Percentiles rank a stretch among this genome's conserved stretches.
Evolutionary conservation across 179 eudicot species (phyloP).

Genomic region (Beta lomatogona): DNA sequence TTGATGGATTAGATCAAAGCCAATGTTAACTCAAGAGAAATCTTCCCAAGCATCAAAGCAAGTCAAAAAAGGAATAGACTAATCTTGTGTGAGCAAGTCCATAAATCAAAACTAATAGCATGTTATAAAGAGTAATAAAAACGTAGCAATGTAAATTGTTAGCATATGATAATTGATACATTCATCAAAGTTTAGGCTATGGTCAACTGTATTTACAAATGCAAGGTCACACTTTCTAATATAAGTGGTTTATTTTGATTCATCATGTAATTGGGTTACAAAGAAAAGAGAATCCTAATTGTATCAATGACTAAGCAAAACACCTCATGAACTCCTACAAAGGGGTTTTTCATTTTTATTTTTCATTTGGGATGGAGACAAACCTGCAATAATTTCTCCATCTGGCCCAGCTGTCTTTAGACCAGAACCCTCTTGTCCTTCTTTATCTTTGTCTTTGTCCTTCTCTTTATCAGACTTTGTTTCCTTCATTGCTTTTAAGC

Average conservation of each 20-base stretch:
- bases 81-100: neutral
- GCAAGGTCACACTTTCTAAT: neutral
- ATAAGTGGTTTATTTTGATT: neutral
- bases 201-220: neutral
- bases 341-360: neutral
- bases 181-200: neutral
- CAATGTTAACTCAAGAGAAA: neutral
- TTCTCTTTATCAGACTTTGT: slow-evolving; percentile 44
- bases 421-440: slow-evolving; percentile 78
- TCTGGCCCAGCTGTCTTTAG: slow-evolving; percentile 90
- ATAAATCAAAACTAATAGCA: too few species aligned
- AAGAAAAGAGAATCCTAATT: neutral
- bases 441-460: slow-evolving; percentile 67
- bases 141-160: neutral
- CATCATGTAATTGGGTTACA: neutral
- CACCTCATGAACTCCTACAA: neutral
- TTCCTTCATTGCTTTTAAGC: slow-evolving; percentile 88
- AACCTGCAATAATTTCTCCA: slow-evolving; percentile 98
- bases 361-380: neutral
- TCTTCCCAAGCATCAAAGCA: neutral
- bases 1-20: neutral
- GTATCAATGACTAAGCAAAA: slow-evolving; percentile 12
- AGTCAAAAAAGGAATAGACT: neutral
- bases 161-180: too few species aligned
- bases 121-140: neutral